Evolutionary conservation across 2,329 filamentous ascomycete species (phyloP), one percentile per base, ranked within the genome.

Genomic region (Phialophora verrucosa): DNA sequence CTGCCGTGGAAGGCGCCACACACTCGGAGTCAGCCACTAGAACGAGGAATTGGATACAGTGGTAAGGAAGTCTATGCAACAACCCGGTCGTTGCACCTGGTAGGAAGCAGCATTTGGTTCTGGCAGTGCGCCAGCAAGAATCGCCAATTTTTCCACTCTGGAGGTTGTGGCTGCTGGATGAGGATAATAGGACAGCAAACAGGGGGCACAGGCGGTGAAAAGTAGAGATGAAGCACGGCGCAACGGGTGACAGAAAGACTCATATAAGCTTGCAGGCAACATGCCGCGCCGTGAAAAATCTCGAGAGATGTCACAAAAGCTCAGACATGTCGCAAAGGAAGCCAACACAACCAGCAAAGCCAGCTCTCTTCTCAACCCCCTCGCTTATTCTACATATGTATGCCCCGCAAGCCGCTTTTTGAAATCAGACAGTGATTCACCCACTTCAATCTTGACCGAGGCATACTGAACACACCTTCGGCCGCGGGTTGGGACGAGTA

Each of bases 311-410:
- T 47, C 65, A 64, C 61, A 67, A 57, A 65, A 64, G 31, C 56
- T 54, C 62, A 62, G 62, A 62, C 65, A 67, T 62, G 59, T 67
- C 65, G 65, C 58, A 64, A 61, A 44, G 50, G 10, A 35, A 64
- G 65, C 57, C 57, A 51, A n/a, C 32, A 44, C 44, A 44, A 17
- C 35, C 27, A 42, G n/a, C 35, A 31, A 53, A 35, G 44, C 65
- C 62, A 59, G 65, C 57, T 67, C 42, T 35, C 61, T 64, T 65
- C 42, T 59, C 47, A 35, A 64, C 65, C 29, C 42, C 42, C 42
- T 57, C 57, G 44, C 31, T 31, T 47, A 35, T 27, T 61, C 59
- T 38, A 54, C 49, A 25, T 25, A 53, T 29, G 27, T 25, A 53
- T 29, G 27, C 49, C 23, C 49, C 49, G 10, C 27, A 25, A 25